Evolutionary conservation across 805 yeast species (phyloP), one percentile per base, ranked within the genome.

Genomic region (Spathaspora boniae): DNA sequence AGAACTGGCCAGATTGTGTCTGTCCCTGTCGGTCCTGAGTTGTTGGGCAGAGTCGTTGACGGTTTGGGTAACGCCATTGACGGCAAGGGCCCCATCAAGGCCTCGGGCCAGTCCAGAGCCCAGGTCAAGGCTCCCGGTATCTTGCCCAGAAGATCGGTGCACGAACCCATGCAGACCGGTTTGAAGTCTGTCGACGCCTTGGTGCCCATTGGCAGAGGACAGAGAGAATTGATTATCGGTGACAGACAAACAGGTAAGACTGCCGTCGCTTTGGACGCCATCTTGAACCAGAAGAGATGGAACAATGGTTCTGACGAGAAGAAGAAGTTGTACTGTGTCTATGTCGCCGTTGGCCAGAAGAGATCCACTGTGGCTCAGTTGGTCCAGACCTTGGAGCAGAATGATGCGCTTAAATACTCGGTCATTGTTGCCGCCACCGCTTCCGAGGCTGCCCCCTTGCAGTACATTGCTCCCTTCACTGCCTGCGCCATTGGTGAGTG

Each of bases 211-310:
- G 98, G 98, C 68, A 93, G 98, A 85, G 98, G 98, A 72, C 98
- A 93, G 78, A 93, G 98, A 86, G 98, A 93, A 80, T 78, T 93
- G 85, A 91, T 91, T 63, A 91, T 91, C 68, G 98, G 98, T 83
- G 98, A 91, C 74, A 91, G 98, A 81, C 98, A 93, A 80, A 93
- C 98, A 62, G 98, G 98, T 84, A 93, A 93, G 81, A 93, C 98
- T 65, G 96, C 98, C 51, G 96, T 93, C 59, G 98, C 98, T 58
- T 70, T 93, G 57, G 98, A 93, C 72, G 81, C 99, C 74, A 93
- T 93, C 65, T 82, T 93, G 65, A 93, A 93, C 78, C 99, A 93
- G 78, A 93, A 91, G 86, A 85, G 95, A 76, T 87, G 97, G 95
- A 93, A 93, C 82, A 70, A 76, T 57, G 96, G 95, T 72, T 40